phyloP scores from a whole-genome alignment of 83 land plant species.

The Thuja plicata region DNA sequence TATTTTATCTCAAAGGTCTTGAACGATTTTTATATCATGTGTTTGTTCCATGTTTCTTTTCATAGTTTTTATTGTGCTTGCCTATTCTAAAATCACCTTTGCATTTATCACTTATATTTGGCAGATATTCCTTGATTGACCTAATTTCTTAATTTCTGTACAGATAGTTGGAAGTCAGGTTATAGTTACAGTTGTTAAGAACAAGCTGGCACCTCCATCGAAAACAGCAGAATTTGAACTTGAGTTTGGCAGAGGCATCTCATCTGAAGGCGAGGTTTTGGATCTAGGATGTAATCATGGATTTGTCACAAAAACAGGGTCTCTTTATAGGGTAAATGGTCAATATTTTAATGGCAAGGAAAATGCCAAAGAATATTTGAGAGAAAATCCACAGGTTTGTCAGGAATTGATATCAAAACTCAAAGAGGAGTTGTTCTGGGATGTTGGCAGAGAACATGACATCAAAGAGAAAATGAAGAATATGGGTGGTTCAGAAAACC shows the following conservation, averaged over 20 bases:
- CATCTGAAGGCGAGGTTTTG: constrained; percentile 68
- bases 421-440: constrained; percentile 31
- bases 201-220: constrained; percentile 96
- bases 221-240: constrained; percentile 87
- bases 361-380: constrained; percentile 35
- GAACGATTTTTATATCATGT: background rate
- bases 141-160: constrained; percentile 5
- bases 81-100: background rate
- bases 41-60: background rate
- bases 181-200: constrained; percentile 84
- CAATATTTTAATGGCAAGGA: constrained; percentile 49
- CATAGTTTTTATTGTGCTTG: background rate
- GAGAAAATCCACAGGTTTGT: constrained; percentile 25
- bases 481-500: background rate
- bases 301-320: constrained; percentile 51
- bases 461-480: background rate
- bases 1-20: background rate
- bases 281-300: constrained; percentile 72
- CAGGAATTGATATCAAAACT: constrained; percentile 49
- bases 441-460: background rate
- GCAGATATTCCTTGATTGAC: background rate
- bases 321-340: constrained; percentile 27
- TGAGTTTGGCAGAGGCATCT: constrained; percentile 92
- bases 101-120: background rate
- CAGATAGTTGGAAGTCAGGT: constrained; percentile 83